Evolutionary conservation across 2,329 filamentous ascomycete genomes (phyloP).

Genomic region (Cladobotryum protrusum): DNA sequence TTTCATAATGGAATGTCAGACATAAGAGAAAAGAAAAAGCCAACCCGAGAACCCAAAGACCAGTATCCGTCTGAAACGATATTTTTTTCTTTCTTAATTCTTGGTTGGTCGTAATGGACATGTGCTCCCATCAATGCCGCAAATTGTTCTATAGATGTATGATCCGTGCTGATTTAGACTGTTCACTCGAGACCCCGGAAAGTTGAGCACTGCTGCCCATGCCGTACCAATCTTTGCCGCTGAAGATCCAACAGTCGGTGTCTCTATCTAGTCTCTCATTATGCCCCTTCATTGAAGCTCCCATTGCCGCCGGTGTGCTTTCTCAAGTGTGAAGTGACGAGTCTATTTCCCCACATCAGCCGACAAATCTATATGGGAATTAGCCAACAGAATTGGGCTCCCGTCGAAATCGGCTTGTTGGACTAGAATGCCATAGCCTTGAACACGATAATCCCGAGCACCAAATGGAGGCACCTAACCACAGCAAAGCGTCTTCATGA

Average conservation of each 20-base stretch:
- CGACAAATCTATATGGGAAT: not conserved
- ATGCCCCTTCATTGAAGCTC: not conserved
- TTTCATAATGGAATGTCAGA: conserved; percentile 31
- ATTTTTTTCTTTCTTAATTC: not conserved
- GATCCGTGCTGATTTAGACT: conserved; percentile 10
- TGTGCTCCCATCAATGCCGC: conserved; percentile 15
- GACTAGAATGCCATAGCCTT: conserved; percentile 9
- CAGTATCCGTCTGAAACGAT: conserved; percentile 14
- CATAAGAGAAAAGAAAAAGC: conserved; percentile 20
- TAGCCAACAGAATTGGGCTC: conserved; percentile 4
- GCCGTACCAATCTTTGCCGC: conserved; percentile 3
- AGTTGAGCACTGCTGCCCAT: conserved; percentile 1
- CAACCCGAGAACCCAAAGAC: conserved; percentile 14
- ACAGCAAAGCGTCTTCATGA: conserved; percentile 90
- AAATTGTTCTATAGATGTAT: conserved; percentile 19
- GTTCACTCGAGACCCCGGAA: not conserved
- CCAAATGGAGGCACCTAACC: conserved; percentile 45
- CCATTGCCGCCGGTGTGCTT: not conserved
- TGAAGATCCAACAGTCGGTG: not conserved
- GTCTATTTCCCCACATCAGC: not conserved
- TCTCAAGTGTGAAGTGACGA: no score
- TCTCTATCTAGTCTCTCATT: not conserved
- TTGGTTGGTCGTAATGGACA: conserved; percentile 18
- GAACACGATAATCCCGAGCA: conserved; percentile 23
- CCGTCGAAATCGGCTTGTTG: conserved; percentile 5